A percentile compares a stretch with the other conserved stretches of the same genome.
Evolutionary conservation across 441 rosid species (phyloP).

Genomic region (Dalechampia spathulata): DNA sequence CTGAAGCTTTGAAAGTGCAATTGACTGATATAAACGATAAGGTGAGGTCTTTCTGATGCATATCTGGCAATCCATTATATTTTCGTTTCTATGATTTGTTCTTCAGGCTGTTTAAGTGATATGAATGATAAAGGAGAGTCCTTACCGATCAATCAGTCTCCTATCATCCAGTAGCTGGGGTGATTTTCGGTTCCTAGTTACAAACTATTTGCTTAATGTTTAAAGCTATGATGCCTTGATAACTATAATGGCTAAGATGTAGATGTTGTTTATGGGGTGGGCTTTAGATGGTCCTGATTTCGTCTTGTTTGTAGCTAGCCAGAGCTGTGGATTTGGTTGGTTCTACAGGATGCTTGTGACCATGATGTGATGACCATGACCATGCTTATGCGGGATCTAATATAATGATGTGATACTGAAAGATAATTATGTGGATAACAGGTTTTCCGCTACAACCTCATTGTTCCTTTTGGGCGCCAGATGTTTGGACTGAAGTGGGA

Average conservation of each 20-base stretch:
- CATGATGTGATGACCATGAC: no score
- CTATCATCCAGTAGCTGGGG: no score
- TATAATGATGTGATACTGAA: background rate
- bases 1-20: slow-evolving; percentile 38
- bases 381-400: no score
- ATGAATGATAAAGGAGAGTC: no score
- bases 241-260: no score
- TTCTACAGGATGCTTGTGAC: no score
- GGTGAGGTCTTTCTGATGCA: slow-evolving; percentile 23
- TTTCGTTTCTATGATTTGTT: background rate
- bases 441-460: slow-evolving; percentile 77
- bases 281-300: no score
- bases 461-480: slow-evolving; percentile 88
- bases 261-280: no score
- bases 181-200: background rate
- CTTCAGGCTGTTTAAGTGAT: no score
- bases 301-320: no score
- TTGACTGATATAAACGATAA: slow-evolving; percentile 56
- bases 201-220: background rate
- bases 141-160: no score
- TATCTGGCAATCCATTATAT: background rate
- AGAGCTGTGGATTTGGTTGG: no score
- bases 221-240: background rate
- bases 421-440: slow-evolving; percentile 17
- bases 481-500: slow-evolving; percentile 86